These are phyloP conservation scores for Candida endomychidarum DNA, from an alignment of 805 yeast genomes.

Conservation along the genomic window DNA sequence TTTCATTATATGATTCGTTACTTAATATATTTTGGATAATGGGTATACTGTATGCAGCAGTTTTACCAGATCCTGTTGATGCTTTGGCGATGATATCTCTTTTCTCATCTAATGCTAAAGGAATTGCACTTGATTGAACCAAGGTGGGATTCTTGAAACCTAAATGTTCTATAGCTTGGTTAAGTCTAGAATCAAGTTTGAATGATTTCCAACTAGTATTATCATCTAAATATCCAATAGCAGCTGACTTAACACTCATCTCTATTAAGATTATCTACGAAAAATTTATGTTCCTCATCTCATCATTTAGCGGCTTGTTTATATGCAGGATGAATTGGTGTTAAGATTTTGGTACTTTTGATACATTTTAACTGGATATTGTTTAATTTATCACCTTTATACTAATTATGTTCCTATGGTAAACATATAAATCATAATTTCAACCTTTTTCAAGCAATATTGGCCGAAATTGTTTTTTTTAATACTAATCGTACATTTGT, in stretches of 20 bases:
- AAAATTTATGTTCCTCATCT: slow-evolving; percentile 13
- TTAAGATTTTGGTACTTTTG: too few species aligned
- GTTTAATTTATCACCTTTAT: too few species aligned
- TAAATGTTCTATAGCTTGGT: slow-evolving; percentile 77
- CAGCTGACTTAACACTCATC: slow-evolving; percentile 42
- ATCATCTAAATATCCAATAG: slow-evolving; percentile 71
- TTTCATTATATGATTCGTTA: slow-evolving; percentile 23
- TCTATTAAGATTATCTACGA: background rate
- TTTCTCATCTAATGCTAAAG: slow-evolving; percentile 83
- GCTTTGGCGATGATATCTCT: slow-evolving; percentile 94
- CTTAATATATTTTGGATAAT: slow-evolving; percentile 73
- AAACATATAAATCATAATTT: too few species aligned
- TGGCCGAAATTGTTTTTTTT: too few species aligned
- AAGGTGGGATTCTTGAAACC: slow-evolving; percentile 87
- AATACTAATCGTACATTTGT: too few species aligned
- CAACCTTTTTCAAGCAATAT: too few species aligned
- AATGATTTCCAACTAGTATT: slow-evolving; percentile 70
- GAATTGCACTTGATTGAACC: slow-evolving; percentile 89
- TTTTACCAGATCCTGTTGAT: slow-evolving; percentile 94
- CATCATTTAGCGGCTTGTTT: slow-evolving; percentile 6
- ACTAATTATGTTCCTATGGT: too few species aligned
- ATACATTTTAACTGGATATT: too few species aligned
- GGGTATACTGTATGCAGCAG: slow-evolving; percentile 88
- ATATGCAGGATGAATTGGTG: background rate
- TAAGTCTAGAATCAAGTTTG: slow-evolving; percentile 75